Evolutionary conservation across 2,329 filamentous ascomycete species (phyloP).

Genomic region (Teratosphaeria gauchensis): DNA sequence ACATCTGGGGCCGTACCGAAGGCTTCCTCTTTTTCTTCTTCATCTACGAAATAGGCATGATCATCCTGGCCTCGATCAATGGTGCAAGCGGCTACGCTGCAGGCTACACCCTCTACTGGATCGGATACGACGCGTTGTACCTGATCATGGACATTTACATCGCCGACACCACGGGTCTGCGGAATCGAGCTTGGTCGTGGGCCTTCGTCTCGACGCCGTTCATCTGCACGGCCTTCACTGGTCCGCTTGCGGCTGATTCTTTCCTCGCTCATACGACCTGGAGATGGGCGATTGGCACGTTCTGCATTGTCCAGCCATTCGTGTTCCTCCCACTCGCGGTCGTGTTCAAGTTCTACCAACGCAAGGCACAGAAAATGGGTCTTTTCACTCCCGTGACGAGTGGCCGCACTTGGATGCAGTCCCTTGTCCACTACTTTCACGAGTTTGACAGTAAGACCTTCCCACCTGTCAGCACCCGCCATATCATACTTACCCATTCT

Average conservation of each 20-base stretch:
- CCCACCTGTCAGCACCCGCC: background rate
- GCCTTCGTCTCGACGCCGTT: constrained; percentile 25
- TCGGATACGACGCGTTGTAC: constrained; percentile 24
- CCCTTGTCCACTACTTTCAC: constrained; percentile 18
- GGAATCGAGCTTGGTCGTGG: constrained; percentile 22
- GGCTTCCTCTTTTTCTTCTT: constrained; percentile 31
- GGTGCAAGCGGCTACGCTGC: constrained; percentile 21
- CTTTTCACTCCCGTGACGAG: constrained; percentile 5
- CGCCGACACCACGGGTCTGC: constrained; percentile 24
- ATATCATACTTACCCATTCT: constrained; percentile 1
- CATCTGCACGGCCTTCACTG: constrained; percentile 26
- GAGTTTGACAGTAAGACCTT: constrained; percentile 21
- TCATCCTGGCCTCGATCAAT: constrained; percentile 21
- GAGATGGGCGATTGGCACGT: constrained; percentile 25
- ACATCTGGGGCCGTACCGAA: constrained; percentile 33
- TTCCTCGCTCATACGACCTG: constrained; percentile 17
- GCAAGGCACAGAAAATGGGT: constrained; percentile 21
- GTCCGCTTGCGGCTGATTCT: constrained; percentile 17
- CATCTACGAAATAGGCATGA: constrained; percentile 27
- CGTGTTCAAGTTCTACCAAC: constrained; percentile 21
- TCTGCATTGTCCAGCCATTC: constrained; percentile 22
- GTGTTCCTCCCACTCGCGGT: constrained; percentile 19
- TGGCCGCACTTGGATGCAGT: constrained; percentile 15
- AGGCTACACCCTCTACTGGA: constrained; percentile 23
- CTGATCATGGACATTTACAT: constrained; percentile 26